Conservation (phyloP, 2,329 filamentous ascomycete genomes). For the Paraphoma chrysanthemicola region DNA sequence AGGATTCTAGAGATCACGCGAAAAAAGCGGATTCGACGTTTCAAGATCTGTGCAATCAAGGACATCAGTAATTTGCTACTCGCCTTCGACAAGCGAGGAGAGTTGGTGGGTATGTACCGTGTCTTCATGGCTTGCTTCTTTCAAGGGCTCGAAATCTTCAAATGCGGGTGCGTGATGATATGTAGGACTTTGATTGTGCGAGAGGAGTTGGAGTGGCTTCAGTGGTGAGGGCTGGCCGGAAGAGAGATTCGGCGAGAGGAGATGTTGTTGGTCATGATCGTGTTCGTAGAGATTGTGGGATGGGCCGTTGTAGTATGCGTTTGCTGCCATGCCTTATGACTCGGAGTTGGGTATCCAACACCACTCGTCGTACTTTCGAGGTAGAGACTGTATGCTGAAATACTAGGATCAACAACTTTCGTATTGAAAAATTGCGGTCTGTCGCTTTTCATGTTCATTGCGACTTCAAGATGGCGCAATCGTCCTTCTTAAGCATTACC, state of each 20-base stretch:
- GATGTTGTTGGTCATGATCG: conserved; percentile 16
- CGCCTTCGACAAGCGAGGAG: neutral
- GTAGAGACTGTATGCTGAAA: neutral
- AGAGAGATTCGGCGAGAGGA: conserved; percentile 16
- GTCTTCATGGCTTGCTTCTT: conserved; percentile 25
- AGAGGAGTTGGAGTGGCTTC: conserved; percentile 20
- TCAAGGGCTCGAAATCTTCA: conserved; percentile 24
- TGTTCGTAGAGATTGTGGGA: conserved; percentile 1
- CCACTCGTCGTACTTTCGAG: neutral
- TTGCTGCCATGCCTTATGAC: conserved; percentile 17
- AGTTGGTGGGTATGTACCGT: conserved; percentile 14
- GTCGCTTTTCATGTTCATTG: neutral
- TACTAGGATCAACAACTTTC: neutral
- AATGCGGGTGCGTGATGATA: conserved; percentile 13
- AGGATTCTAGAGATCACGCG: conserved; percentile 46
- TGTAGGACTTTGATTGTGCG: conserved; percentile 10
- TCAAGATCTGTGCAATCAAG: conserved; percentile 34
- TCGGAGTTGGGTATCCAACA: neutral
- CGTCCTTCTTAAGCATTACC: conserved; percentile 1
- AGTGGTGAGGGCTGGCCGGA: conserved; percentile 14
- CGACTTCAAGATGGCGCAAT: neutral
- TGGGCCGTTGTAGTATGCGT: conserved; percentile 18
- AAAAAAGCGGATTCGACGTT: conserved; percentile 48
- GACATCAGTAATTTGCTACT: conserved; percentile 4
- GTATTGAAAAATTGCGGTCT: too few relatives aligned